Base-by-base conservation (phyloP, 805 yeast species). In the Brettanomyces anomalus region DNA sequence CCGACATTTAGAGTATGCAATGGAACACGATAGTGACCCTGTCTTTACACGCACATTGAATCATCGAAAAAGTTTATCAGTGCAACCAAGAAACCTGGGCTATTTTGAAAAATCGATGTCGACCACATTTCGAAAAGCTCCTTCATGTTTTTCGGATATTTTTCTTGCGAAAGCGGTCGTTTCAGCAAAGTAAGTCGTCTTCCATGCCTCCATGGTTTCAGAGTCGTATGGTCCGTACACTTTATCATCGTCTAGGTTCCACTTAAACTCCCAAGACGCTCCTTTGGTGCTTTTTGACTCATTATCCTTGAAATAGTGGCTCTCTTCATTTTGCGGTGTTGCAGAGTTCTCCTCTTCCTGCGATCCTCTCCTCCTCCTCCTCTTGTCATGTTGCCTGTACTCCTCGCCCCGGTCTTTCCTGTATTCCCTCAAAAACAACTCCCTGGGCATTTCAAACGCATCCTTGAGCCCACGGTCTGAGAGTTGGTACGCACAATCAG, bases 141-240 rank as follows among this genome's bases (percentile, higher is more conserved):
- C 43, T n/a, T 11, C 28, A 11, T 24, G 6, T 24, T 31, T 44
- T 13, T 33, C 42, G 2, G 53, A 52, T n/a, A 50, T 50, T 43
- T 55, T 61, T 28, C 72, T 53, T 8, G 69, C 80, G 24, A 60
- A 61, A 0, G 70, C 80, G 10, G 59, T 60, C 41, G 69, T 26
- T 49, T 1, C 50, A 64, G 4, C 65, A 65, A 51, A 78, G 51
- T 77, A 75, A 5, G 61, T 57, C 7, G 53, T 38, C 39, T 60
- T 68, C 85, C 85, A 78, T 47, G 70, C 68, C 17, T 54, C 59
- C 80, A 79, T 77, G 44, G 78, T 80, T 47, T 67, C 71, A 13
- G 66, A 54, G 1, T 81, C 65, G 51, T 60, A 76, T 2, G 72
- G 71, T 4, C 79, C 79, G 41, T 74, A 62, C 2, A 78, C 51